Conservation (phyloP, 805 yeast genomes). For the Candida fluviatilis region DNA sequence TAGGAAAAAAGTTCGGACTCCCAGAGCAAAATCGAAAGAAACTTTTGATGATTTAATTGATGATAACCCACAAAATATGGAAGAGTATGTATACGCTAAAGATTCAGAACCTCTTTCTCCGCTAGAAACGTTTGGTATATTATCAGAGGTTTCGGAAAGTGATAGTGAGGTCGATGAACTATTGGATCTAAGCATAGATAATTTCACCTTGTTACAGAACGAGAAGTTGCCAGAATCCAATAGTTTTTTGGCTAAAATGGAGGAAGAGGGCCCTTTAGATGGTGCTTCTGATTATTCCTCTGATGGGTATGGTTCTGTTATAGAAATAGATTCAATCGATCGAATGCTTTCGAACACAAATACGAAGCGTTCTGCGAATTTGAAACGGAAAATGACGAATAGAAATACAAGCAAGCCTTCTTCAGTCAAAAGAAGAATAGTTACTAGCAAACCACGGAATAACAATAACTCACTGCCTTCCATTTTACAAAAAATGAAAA, state of each 20-base stretch:
- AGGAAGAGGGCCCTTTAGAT: no score
- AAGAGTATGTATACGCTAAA: not conserved
- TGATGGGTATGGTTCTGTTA: slow-evolving; percentile 10
- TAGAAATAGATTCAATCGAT: slow-evolving; percentile 15
- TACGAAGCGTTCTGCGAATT: no score
- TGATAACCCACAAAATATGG: slow-evolving; percentile 10
- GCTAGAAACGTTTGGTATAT: slow-evolving; percentile 1
- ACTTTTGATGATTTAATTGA: slow-evolving; percentile 16
- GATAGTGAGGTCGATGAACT: not conserved
- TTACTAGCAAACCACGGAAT: no score
- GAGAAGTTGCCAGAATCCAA: not conserved
- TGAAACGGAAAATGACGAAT: no score
- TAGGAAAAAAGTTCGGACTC: slow-evolving; percentile 15
- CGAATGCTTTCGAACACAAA: slow-evolving; percentile 11
- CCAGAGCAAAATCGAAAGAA: slow-evolving; percentile 1
- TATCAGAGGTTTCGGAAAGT: slow-evolving; percentile 2
- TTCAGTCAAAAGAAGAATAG: no score
- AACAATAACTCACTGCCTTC: no score
- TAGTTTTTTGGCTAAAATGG: no score
- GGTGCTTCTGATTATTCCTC: not conserved
- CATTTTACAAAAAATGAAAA: no score
- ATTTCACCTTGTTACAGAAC: not conserved
- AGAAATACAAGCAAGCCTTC: no score
- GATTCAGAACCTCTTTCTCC: not conserved
- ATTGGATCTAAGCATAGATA: not conserved